Evolutionary conservation across 2,329 filamentous ascomycete genomes (phyloP).

Genomic region (Hymenoscyphus scutula): DNA sequence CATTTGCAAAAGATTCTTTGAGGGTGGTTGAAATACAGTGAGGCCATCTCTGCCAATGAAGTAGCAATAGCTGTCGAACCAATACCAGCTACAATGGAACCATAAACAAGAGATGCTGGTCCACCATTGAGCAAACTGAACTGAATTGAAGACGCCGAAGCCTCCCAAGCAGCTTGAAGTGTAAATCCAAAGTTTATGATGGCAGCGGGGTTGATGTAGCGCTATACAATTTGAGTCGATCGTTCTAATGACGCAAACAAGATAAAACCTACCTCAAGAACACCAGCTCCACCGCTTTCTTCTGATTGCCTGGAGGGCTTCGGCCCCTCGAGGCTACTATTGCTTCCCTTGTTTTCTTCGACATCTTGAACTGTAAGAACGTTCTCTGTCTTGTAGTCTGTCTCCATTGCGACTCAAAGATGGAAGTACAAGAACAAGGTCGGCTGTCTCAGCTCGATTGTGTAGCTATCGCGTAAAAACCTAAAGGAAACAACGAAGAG

Average conservation of each 20-base stretch:
- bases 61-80: no score
- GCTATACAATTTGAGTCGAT: slow-evolving; percentile 9
- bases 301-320: background rate
- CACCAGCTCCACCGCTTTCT: background rate
- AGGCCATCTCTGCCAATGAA: no score
- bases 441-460: background rate
- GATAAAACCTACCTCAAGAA: slow-evolving; percentile 11
- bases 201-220: slow-evolving; percentile 18
- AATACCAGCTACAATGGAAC: no score
- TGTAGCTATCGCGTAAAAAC: background rate
- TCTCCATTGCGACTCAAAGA: slow-evolving; percentile 5
- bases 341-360: slow-evolving; percentile 9
- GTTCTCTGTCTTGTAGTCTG: slow-evolving; percentile 8
- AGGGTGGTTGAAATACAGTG: no score
- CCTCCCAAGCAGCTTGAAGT: slow-evolving; percentile 19
- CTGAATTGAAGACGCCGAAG: slow-evolving; percentile 13
- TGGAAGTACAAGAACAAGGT: background rate
- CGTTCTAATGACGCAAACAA: background rate
- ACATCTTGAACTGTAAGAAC: slow-evolving; percentile 4
- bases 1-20: no score
- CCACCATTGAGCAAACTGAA: slow-evolving; percentile 17
- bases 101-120: no score
- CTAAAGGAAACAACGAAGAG: no score
- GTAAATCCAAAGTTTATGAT: slow-evolving; percentile 21
- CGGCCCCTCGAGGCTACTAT: slow-evolving; percentile 4